Base-by-base conservation (phyloP, 495 filamentous ascomycete genomes). In the Hypoxylon crocopeplum region DNA sequence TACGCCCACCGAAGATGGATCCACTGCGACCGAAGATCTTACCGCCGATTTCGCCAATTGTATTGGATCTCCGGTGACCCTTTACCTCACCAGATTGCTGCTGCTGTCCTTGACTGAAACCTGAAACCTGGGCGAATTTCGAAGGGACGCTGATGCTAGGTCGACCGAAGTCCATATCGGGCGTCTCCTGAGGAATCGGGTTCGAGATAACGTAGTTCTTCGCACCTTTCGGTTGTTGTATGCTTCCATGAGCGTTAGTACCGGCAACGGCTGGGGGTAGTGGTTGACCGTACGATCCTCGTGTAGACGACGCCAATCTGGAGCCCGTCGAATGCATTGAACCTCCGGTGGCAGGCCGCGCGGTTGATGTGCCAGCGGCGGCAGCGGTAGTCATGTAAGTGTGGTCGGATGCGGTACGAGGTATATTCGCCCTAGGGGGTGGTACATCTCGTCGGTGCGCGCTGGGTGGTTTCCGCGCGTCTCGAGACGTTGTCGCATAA, bases 41-140 rank as follows among this genome's bases (percentile, higher is more conserved):
- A 63, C 88, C 88, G 21, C 85, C 77, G 51, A 93, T 84, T 52
- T 90, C 87, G 29, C 90, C 88, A 63, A 97, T 86, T 3, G 93
- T 97, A 72, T 87, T 96, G 1, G 93, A 96, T 58, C 93, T 82
- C 74, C 91, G 93, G 77, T 97, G 93, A n/a, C 88, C 86, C 72
- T 88, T 90, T 17, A 45, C 62, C 33, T 76, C 75, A 22, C 44
- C 40, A 13, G 67, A 54, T 5, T 64, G 61, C 22, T 60, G 57
- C 33, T 56, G 57, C 19, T 56, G 57, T 17, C 42, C 61, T 33
- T 58, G 61, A 16, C 56, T 64, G 33, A 83, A 75, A 12, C 80
- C 80, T 2, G 80, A 73, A 13, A 82, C 71, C 45, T 73, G 62
- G 29, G 75, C 79, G 32, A 82, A 84, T 46, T 82, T 82, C 46